A percentile compares a stretch with the other conserved stretches of the same genome.
Conservation (phyloP, 2,329 filamentous ascomycete species). For the Ceratocystis eucalypticola region DNA sequence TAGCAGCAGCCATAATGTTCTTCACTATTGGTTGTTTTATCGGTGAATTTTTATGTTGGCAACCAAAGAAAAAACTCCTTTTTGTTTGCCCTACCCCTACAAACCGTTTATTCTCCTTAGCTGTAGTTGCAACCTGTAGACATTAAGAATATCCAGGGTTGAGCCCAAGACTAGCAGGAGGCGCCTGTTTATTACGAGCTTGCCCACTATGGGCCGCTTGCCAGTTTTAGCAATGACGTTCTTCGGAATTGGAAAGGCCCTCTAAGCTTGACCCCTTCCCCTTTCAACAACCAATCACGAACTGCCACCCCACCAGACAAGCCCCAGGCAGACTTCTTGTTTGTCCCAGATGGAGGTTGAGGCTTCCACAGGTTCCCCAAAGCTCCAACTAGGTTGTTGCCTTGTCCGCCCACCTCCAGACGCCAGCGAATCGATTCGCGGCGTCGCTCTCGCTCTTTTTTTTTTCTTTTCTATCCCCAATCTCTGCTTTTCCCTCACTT, state of each 20-base stretch:
- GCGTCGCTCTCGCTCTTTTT: not conserved
- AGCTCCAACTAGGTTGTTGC: not conserved
- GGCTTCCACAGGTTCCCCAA: not conserved
- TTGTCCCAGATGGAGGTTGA: not conserved
- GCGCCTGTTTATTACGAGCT: too few species aligned
- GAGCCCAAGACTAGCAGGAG: too few species aligned
- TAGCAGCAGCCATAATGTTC: too few species aligned
- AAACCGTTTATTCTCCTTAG: too few species aligned
- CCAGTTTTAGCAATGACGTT: too few species aligned
- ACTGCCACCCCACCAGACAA: not conserved
- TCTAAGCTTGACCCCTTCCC: not conserved
- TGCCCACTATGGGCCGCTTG: too few species aligned
- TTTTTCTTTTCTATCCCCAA: not conserved
- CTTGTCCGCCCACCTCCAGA: not conserved
- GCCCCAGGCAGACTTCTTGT: not conserved
- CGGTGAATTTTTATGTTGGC: not conserved
- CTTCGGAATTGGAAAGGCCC: too few species aligned
- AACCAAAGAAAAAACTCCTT: not conserved
- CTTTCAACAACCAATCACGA: not conserved
- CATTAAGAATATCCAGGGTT: too few species aligned
- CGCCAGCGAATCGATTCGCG: constrained; percentile 1
- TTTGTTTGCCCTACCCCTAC: too few species aligned
- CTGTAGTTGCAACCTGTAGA: too few species aligned
- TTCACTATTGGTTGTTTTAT: not conserved
- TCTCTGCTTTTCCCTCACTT: not conserved